Conservation (phyloP, 1,139 yeast genomes). For the Nakaseomyces delphensis region DNA sequence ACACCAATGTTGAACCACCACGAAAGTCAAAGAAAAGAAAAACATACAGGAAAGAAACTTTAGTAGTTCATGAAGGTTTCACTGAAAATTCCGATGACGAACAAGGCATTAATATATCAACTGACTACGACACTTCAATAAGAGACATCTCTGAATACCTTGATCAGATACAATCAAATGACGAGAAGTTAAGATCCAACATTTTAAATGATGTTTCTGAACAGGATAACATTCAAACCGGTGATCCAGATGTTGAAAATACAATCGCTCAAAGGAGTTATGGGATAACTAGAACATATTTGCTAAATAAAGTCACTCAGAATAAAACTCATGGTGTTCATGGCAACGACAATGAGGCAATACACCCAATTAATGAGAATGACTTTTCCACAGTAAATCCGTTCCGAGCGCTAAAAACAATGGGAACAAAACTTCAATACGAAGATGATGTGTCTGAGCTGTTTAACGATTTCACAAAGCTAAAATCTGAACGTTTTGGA, state of each 20-base stretch:
- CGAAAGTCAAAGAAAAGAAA: conserved; percentile 2
- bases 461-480: not conserved
- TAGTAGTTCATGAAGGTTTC: not conserved
- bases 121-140: not conserved
- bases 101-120: not conserved
- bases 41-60: not conserved
- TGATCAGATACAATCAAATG: conserved; percentile 1
- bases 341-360: not conserved
- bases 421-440: not conserved
- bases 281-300: not conserved
- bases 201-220: not conserved
- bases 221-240: not conserved
- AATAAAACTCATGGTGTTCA: not conserved
- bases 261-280: not conserved
- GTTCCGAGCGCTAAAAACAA: not conserved
- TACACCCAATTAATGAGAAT: not conserved
- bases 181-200: not conserved
- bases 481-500: not conserved
- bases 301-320: not conserved
- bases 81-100: not conserved
- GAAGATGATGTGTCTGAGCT: not conserved
- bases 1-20: not conserved
- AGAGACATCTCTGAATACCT: not conserved
- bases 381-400: not conserved
- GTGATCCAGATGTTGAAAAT: not conserved